Conservation (phyloP, 2,329 filamentous ascomycete genomes). For the Cladosporium cucumerinum region DNA sequence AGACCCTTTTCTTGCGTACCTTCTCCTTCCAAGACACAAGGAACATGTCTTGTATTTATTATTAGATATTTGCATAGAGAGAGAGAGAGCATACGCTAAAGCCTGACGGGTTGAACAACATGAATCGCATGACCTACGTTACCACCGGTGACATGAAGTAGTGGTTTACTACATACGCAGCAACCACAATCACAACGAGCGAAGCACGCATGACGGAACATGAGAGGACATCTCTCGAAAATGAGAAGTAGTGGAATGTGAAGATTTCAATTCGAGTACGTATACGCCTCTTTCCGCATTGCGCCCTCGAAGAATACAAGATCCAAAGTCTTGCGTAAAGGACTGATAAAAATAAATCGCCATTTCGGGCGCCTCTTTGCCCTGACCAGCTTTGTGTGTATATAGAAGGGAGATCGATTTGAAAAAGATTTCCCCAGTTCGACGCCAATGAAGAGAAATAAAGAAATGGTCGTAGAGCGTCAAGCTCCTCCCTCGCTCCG, state of each 20-base stretch:
- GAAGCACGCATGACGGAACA: neutral
- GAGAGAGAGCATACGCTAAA: too few relatives aligned
- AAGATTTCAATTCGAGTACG: neutral
- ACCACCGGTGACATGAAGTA: too few relatives aligned
- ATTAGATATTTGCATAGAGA: too few relatives aligned
- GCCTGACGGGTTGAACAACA: too few relatives aligned
- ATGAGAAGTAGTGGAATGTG: neutral
- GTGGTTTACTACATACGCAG: too few relatives aligned
- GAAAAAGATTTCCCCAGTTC: neutral
- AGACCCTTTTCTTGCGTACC: too few relatives aligned
- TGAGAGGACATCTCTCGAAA: too few relatives aligned
- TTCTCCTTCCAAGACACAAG: too few relatives aligned
- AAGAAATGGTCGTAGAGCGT: neutral
- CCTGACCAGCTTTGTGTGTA: neutral
- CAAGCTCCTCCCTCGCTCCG: neutral
- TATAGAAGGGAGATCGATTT: neutral
- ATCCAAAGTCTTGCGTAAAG: neutral
- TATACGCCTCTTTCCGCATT: neutral
- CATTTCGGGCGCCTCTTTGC: neutral
- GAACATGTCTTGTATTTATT: too few relatives aligned
- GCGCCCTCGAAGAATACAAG: neutral
- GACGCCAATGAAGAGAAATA: neutral
- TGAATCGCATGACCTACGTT: too few relatives aligned
- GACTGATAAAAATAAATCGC: neutral
- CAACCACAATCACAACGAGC: neutral